A percentile compares a stretch with the other conserved stretches of the same genome.
phyloP scores from a whole-genome alignment of 2,329 filamentous ascomycete genomes.

The Penicillium sp. region DNA sequence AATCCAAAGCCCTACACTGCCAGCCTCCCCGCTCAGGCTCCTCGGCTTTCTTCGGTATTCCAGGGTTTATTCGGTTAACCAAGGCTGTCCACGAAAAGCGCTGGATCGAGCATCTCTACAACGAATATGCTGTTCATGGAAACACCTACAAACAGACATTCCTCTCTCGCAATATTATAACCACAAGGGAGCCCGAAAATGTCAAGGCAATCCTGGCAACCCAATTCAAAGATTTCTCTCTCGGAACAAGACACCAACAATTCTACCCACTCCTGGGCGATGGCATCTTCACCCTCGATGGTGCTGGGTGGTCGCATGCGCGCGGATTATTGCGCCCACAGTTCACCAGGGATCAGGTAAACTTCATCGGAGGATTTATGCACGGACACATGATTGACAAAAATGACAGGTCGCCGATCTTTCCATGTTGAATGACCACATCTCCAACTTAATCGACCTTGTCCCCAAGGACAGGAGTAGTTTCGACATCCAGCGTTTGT shows the following conservation, averaged over 20 bases:
- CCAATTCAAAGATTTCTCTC: slow-evolving; percentile 78
- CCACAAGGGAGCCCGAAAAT: slow-evolving; percentile 53
- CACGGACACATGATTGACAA: background rate
- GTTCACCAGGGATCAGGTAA: slow-evolving; percentile 77
- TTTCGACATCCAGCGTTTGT: slow-evolving; percentile 71
- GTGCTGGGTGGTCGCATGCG: slow-evolving; percentile 72
- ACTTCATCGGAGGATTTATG: background rate
- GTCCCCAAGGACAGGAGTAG: slow-evolving; percentile 49
- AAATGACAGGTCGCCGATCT: slow-evolving; percentile 56
- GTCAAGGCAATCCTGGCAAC: slow-evolving; percentile 81
- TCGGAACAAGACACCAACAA: slow-evolving; percentile 73
- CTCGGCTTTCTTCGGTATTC: slow-evolving; percentile 25
- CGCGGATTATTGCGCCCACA: slow-evolving; percentile 79
- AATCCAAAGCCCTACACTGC: slow-evolving; percentile 28
- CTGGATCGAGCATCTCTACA: slow-evolving; percentile 30
- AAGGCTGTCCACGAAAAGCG: slow-evolving; percentile 29
- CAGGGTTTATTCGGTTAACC: slow-evolving; percentile 22
- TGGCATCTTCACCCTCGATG: slow-evolving; percentile 68
- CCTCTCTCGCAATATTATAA: slow-evolving; percentile 20
- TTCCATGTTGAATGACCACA: slow-evolving; percentile 74
- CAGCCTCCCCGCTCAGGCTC: slow-evolving; percentile 17
- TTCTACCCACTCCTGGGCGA: slow-evolving; percentile 41
- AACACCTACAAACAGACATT: slow-evolving; percentile 26
- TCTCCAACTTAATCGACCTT: slow-evolving; percentile 66
- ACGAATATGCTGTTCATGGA: slow-evolving; percentile 26